phyloP scores from a whole-genome alignment of 1,139 yeast species.

The Sugiyamaella novakii region DNA sequence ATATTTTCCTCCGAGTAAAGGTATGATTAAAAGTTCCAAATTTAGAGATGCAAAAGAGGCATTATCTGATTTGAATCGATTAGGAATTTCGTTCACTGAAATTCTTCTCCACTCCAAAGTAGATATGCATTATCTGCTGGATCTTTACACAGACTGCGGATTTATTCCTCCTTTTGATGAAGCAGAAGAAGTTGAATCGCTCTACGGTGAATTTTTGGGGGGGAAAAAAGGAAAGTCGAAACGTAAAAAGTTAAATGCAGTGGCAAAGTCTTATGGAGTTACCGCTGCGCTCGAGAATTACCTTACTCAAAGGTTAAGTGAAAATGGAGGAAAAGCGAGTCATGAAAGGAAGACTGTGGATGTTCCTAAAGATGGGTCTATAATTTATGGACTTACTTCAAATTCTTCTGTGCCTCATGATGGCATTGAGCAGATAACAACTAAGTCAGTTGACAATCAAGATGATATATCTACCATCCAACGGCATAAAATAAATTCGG shows the following conservation, averaged over 20 bases:
- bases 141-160: slow-evolving; percentile 29
- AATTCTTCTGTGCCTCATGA: too few relatives aligned
- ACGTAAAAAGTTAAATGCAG: neutral
- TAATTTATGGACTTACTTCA: too few relatives aligned
- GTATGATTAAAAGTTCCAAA: neutral
- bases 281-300: neutral
- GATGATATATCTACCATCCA: too few relatives aligned
- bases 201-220: too few relatives aligned
- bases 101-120: slow-evolving; percentile 32
- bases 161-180: slow-evolving; percentile 22
- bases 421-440: too few relatives aligned
- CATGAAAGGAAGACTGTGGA: too few relatives aligned
- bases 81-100: slow-evolving; percentile 39
- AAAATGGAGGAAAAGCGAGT: too few relatives aligned
- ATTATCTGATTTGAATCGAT: slow-evolving; percentile 32
- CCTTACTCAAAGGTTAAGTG: too few relatives aligned
- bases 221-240: neutral
- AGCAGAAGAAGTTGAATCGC: neutral
- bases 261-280: neutral
- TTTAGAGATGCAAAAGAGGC: slow-evolving; percentile 27
- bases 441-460: too few relatives aligned
- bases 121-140: slow-evolving; percentile 27
- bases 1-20: neutral
- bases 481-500: too few relatives aligned
- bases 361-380: too few relatives aligned